Evolutionary conservation across 2,329 filamentous ascomycete genomes (phyloP), one percentile per base, ranked within the genome.

Genomic region (Penicillium brasilianum): DNA sequence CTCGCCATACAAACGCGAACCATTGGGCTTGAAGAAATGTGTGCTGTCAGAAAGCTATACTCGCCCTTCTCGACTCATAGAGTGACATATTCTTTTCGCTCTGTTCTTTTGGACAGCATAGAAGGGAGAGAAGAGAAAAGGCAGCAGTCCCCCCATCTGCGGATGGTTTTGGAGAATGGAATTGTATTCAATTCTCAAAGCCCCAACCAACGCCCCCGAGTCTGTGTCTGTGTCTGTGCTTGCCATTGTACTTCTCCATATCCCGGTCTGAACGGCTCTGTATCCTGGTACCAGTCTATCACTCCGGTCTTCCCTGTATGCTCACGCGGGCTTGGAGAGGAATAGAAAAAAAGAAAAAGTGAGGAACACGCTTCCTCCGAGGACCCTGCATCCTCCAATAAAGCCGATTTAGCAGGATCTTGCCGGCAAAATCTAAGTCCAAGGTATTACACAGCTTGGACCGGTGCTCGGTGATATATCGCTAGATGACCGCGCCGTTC

Each of bases 381-480:
- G 51, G 55, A 41, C 57, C 61, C 52, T 63, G 51, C 59, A 58
- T 62, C 53, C 50, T 56, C 58, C 59, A 64, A 67, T 64, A 41
- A 34, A 62, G 36, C 55, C 43, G 41, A 57, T 56, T 61, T 55
- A 36, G 32, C 36, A 59, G 11, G 46, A 28, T 18, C 36, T 20
- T 44, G 25, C 46, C 39, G 25, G 39, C 48, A 53, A 59, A 48
- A 25, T 53, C 55, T 63, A 14, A 30, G 49, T 49, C 52, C 18
- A 22, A 37, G 39, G 54, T 57, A 66, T 68, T 67, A 67, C 67
- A 69, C 66, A 25, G 55, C 36, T 55, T 28, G 59, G 46, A 36
- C 51, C 60, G 41, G 37, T 10, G 20, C 20, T 49, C 28, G 37
- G 37, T 67, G 66, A 66, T 65, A 68, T 67, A 68, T 57, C 52